Percentiles rank a stretch among this genome's conserved stretches.
Conservation (phyloP, 352 stramenopile genomes). For the Phytophthora quininea region DNA sequence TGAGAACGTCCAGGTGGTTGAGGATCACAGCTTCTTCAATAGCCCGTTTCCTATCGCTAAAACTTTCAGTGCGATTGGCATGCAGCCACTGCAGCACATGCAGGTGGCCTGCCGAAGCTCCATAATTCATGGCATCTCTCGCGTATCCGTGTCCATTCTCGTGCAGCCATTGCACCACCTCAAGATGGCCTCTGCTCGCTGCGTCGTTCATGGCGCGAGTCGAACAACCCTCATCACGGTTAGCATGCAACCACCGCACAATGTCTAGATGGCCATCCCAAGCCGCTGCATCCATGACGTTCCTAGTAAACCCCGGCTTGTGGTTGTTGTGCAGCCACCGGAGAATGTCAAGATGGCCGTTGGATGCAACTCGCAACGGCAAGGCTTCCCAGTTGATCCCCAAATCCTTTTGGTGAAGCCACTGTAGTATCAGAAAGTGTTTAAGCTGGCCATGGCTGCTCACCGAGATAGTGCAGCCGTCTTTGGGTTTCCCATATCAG, state of each 20-base stretch:
- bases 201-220: neutral
- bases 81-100: neutral
- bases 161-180: neutral
- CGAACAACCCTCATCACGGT: neutral
- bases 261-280: neutral
- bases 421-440: neutral
- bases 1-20: neutral
- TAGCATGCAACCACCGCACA: neutral
- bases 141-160: neutral
- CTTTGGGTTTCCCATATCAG: neutral
- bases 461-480: neutral
- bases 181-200: neutral
- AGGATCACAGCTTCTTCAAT: neutral
- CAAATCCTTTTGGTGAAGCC: neutral
- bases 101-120: neutral
- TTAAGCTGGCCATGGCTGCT: neutral
- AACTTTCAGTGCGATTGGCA: neutral
- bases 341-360: neutral
- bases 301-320: neutral
- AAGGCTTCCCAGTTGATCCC: neutral
- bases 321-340: neutral
- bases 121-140: neutral
- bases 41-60: neutral
- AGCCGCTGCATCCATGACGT: neutral
- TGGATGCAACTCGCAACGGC: neutral